phyloP scores from a whole-genome alignment of 1,284 basidiomycete species.

The Ceratobasidium theobromae region DNA sequence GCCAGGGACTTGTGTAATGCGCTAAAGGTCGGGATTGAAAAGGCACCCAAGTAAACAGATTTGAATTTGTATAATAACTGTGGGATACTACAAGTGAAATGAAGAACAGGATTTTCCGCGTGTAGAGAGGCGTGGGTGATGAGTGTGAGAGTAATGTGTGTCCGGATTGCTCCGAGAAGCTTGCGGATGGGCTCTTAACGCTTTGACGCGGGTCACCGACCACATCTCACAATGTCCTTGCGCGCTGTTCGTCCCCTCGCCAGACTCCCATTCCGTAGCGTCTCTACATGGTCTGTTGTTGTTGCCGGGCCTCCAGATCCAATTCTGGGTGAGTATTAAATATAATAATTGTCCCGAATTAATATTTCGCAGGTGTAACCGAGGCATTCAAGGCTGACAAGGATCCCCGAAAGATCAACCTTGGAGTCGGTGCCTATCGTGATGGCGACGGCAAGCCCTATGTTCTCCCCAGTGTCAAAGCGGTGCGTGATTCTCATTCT shows the following conservation, averaged over 20 bases:
- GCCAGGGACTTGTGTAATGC: constrained; percentile 82
- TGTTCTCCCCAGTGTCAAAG: constrained; percentile 86
- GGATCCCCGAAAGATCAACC: constrained; percentile 91
- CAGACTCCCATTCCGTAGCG: constrained; percentile 11
- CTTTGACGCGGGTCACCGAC: background rate
- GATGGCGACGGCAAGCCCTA: constrained; percentile 96
- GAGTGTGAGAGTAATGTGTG: background rate
- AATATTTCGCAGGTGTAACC: constrained; percentile 64
- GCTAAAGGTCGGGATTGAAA: constrained; percentile 42
- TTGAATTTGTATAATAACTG: background rate
- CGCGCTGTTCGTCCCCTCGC: constrained; percentile 8
- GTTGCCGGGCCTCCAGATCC: constrained; percentile 89
- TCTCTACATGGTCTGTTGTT: constrained; percentile 83
- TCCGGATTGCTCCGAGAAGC: constrained; percentile 27
- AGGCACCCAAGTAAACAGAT: constrained; percentile 27
- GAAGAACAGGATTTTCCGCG: no score
- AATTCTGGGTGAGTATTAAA: constrained; percentile 72
- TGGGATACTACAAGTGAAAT: no score
- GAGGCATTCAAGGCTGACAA: constrained; percentile 96
- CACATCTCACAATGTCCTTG: background rate
- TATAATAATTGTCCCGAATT: constrained; percentile 2
- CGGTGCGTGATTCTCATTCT: constrained; percentile 51
- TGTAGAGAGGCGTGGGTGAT: background rate
- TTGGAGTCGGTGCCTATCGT: constrained; percentile 94
- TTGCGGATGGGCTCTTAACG: background rate